phyloP scores from a whole-genome alignment of 2,329 filamentous ascomycete species.

The Tolypocladium guangdongense region DNA sequence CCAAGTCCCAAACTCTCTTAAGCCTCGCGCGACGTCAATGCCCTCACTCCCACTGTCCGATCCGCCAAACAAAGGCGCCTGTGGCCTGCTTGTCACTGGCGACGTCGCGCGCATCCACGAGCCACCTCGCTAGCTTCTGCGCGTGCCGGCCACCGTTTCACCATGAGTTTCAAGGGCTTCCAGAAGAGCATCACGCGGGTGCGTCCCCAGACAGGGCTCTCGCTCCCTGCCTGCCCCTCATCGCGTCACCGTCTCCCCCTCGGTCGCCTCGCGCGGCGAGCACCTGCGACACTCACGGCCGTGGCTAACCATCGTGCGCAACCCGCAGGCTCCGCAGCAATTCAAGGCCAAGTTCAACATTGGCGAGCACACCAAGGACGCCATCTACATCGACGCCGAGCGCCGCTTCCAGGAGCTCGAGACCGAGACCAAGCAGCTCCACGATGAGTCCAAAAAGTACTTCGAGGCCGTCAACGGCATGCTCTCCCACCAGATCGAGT shows the following conservation, averaged over 20 bases:
- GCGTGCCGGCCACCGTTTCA: conserved; percentile 6
- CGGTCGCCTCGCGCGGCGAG: neutral
- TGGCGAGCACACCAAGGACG: conserved; percentile 89
- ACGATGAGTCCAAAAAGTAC: conserved; percentile 96
- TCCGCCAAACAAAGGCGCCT: neutral
- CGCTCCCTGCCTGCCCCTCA: conserved; percentile 18
- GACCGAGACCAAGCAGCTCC: conserved; percentile 88
- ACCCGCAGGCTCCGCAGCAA: conserved; percentile 66
- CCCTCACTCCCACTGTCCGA: neutral
- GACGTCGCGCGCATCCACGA: neutral
- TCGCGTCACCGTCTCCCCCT: conserved; percentile 2
- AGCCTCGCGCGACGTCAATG: neutral
- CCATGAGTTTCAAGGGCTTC: conserved; percentile 96
- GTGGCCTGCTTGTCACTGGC: conserved; percentile 1
- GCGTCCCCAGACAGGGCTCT: conserved; percentile 11
- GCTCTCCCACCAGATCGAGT: conserved; percentile 95
- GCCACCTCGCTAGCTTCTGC: neutral
- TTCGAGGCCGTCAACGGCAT: conserved; percentile 97
- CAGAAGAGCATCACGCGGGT: conserved; percentile 82
- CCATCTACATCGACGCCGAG: conserved; percentile 90
- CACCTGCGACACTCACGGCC: neutral
- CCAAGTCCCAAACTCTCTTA: neutral
- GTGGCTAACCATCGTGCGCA: neutral
- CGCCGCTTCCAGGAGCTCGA: conserved; percentile 90
- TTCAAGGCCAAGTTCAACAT: conserved; percentile 91